phyloP scores from a whole-genome alignment of 2,329 filamentous ascomycete species.

The Sarocladiaceae sp. region DNA sequence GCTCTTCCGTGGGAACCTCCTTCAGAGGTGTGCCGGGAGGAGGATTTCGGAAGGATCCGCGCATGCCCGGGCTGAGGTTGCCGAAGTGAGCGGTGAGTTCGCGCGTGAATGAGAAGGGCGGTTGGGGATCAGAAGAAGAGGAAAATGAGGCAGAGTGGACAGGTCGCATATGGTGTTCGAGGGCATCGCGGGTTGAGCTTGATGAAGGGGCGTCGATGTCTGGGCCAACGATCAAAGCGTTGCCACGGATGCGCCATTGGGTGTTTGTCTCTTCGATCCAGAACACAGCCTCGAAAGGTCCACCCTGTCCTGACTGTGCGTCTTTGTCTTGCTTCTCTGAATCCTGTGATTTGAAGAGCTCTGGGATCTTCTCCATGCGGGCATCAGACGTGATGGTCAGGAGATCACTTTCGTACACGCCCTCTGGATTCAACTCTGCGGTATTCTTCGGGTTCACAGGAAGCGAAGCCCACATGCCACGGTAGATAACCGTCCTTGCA shows the following conservation, averaged over 20 bases:
- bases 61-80: constrained; percentile 76
- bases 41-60: constrained; percentile 72
- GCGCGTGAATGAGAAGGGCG: constrained; percentile 67
- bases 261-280: constrained; percentile 68
- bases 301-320: constrained; percentile 53
- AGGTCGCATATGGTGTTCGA: constrained; percentile 59
- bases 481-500: constrained; percentile 76
- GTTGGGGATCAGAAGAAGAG: not conserved
- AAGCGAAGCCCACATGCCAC: constrained; percentile 76
- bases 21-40: constrained; percentile 58
- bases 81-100: constrained; percentile 88
- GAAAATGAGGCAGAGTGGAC: not conserved
- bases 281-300: constrained; percentile 75
- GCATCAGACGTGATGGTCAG: constrained; percentile 83
- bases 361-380: constrained; percentile 76
- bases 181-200: constrained; percentile 51
- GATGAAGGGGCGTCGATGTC: constrained; percentile 51
- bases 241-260: constrained; percentile 83
- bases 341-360: constrained; percentile 58
- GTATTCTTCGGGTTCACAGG: constrained; percentile 69
- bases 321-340: constrained; percentile 15
- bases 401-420: constrained; percentile 68
- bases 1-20: constrained; percentile 36
- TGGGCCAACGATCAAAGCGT: constrained; percentile 68
- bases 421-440: constrained; percentile 63